Percentiles rank a stretch among this genome's conserved stretches.
Evolutionary conservation across 805 yeast genomes (phyloP).

Genomic region (Gaillardinia entomophila): DNA sequence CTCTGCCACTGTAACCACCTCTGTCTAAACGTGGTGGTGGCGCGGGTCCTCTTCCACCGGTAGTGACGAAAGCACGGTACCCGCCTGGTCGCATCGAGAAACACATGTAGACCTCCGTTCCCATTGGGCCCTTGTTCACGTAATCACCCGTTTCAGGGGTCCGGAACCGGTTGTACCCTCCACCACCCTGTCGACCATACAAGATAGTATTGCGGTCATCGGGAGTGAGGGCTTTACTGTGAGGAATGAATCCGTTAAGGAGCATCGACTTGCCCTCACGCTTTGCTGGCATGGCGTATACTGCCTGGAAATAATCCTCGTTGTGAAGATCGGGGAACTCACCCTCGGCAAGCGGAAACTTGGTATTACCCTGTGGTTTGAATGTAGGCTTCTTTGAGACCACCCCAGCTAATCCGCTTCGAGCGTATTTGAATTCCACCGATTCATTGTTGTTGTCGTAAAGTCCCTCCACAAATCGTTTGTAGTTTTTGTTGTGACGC

Average conservation of each 20-base stretch:
- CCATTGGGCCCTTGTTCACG: constrained; percentile 36
- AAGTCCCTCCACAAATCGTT: constrained; percentile 28
- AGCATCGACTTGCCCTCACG: constrained; percentile 74
- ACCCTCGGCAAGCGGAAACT: constrained; percentile 45
- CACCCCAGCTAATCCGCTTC: constrained; percentile 56
- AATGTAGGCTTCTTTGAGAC: constrained; percentile 34
- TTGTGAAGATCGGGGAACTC: constrained; percentile 36
- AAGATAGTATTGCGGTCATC: constrained; percentile 63
- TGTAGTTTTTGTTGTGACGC: constrained; percentile 48
- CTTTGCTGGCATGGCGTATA: constrained; percentile 58
- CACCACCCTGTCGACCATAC: constrained; percentile 30
- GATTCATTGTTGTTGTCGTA: constrained; percentile 31
- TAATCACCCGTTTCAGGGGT: constrained; percentile 29
- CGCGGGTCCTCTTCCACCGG: constrained; percentile 9
- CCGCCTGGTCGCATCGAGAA: constrained; percentile 36
- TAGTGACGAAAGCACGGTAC: constrained; percentile 23
- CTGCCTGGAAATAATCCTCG: constrained; percentile 34
- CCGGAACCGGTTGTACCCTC: constrained; percentile 22
- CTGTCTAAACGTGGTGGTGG: constrained; percentile 7
- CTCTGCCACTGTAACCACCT: constrained; percentile 4
- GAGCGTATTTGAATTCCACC: constrained; percentile 41
- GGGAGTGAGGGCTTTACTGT: constrained; percentile 52
- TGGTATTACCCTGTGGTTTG: constrained; percentile 25
- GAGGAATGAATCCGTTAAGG: constrained; percentile 70
- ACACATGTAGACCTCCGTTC: constrained; percentile 22